These are phyloP conservation scores for Yamadazyma spencermartinsiae DNA, from an alignment of 1,139 yeast genomes.

Conservation along the genomic window DNA sequence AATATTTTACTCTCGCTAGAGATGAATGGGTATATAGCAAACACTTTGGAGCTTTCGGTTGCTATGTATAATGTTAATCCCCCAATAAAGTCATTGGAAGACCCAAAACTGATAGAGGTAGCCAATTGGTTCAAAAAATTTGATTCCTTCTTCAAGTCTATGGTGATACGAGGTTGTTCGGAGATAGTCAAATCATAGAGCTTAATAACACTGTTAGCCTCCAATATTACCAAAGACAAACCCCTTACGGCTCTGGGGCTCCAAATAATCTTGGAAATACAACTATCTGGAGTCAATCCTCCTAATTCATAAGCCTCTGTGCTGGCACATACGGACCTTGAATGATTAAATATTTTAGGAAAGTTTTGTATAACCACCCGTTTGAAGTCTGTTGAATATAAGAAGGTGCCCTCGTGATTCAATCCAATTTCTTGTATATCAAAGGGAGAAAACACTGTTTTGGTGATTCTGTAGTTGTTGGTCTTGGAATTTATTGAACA, in stretches of 20 bases:
- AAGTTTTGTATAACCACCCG: slow-evolving; percentile 27
- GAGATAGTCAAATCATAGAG: slow-evolving; percentile 33
- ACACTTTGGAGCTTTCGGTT: slow-evolving; percentile 25
- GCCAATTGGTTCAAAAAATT: slow-evolving; percentile 20
- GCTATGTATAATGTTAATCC: slow-evolving; percentile 37
- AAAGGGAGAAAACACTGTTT: slow-evolving; percentile 11
- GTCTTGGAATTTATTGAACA: slow-evolving; percentile 25
- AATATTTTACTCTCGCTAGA: slow-evolving; percentile 11
- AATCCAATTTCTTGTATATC: slow-evolving; percentile 26
- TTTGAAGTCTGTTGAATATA: slow-evolving; percentile 34
- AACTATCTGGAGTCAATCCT: slow-evolving; percentile 15
- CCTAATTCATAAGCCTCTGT: slow-evolving; percentile 19
- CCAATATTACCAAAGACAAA: slow-evolving; percentile 33
- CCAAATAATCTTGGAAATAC: slow-evolving; percentile 33
- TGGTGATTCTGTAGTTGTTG: slow-evolving; percentile 22
- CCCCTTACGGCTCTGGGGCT: slow-evolving; percentile 28
- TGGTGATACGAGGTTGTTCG: slow-evolving; percentile 23
- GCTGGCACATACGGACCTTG: slow-evolving; percentile 13
- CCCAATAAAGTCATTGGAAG: slow-evolving; percentile 29
- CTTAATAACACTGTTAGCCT: slow-evolving; percentile 22
- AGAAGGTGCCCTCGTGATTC: slow-evolving; percentile 30
- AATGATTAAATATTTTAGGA: slow-evolving; percentile 19
- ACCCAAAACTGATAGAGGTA: slow-evolving; percentile 39
- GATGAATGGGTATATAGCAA: slow-evolving; percentile 36
- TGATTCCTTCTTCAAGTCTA: slow-evolving; percentile 20